phyloP scores from a whole-genome alignment of 495 filamentous ascomycete species.

The Bryoglossum gracile region DNA sequence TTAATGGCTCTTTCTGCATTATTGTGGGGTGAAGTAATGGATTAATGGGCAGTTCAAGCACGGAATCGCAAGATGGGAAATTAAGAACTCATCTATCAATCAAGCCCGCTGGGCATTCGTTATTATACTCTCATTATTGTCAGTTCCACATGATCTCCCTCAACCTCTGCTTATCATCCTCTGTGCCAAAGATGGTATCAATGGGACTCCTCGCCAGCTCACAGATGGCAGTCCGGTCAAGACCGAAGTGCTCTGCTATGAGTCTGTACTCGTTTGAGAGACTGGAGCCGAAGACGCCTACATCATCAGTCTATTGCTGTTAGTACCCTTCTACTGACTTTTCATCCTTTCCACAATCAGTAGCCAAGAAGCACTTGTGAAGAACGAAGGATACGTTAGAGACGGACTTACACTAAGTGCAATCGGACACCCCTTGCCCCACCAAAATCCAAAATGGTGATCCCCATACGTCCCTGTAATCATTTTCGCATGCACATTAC shows the following conservation, averaged over 20 bases:
- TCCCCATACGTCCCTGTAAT: constrained; percentile 56
- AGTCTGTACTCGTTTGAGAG: constrained; percentile 76
- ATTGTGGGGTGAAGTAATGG: too few species aligned
- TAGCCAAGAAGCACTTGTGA: too few species aligned
- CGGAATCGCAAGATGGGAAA: too few species aligned
- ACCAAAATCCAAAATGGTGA: constrained; percentile 72
- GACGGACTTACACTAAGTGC: constrained; percentile 49
- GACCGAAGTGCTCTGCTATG: constrained; percentile 61
- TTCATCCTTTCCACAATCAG: too few species aligned
- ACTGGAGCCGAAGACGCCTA: constrained; percentile 72
- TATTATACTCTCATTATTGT: too few species aligned
- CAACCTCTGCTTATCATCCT: constrained; percentile 53
- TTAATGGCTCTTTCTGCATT: too few species aligned
- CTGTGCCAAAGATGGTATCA: constrained; percentile 57
- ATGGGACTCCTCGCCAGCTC: constrained; percentile 48
- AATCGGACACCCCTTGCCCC: constrained; percentile 42
- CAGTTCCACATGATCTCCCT: constrained; percentile 40
- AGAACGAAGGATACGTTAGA: background rate
- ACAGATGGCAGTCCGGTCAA: constrained; percentile 48
- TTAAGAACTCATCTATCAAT: too few species aligned
- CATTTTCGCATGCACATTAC: constrained; percentile 74
- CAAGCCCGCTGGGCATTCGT: too few species aligned
- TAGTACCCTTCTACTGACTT: background rate
- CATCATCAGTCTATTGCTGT: constrained; percentile 69
- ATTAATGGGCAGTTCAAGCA: too few species aligned